These are phyloP conservation scores for Lactarius quietus DNA, from an alignment of 768 basidiomycete genomes.

Conservation along the genomic window DNA sequence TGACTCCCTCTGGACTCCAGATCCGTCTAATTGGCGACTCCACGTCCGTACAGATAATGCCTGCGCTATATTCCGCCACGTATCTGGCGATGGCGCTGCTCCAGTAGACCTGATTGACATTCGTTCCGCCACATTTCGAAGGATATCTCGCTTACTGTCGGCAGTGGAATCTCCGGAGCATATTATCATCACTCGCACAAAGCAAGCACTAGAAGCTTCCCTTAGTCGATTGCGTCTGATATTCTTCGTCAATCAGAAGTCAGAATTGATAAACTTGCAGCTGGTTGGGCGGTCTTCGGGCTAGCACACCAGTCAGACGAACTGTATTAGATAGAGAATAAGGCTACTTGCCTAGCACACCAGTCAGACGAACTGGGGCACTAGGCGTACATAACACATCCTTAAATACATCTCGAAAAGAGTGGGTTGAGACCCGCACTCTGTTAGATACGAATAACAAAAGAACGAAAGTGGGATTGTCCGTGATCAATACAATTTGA, in stretches of 20 bases:
- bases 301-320: too few species aligned
- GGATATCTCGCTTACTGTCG: not conserved
- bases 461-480: too few species aligned
- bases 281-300: too few species aligned
- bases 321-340: too few species aligned
- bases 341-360: too few species aligned
- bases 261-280: too few species aligned
- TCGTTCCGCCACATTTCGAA: not conserved
- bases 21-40: not conserved
- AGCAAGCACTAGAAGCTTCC: not conserved
- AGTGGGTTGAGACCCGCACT: too few species aligned
- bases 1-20: slow-evolving; percentile 28
- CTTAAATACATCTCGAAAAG: too few species aligned
- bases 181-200: not conserved
- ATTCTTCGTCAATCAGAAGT: slow-evolving; percentile 36
- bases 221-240: slow-evolving; percentile 41
- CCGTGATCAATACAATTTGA: too few species aligned
- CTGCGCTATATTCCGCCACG: not conserved
- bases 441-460: too few species aligned
- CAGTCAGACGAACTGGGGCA: too few species aligned
- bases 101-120: not conserved
- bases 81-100: not conserved
- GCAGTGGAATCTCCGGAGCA: not conserved
- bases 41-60: not conserved
- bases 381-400: too few species aligned